Conservation (phyloP, 805 yeast species). For the Candida vartiovaarae region DNA sequence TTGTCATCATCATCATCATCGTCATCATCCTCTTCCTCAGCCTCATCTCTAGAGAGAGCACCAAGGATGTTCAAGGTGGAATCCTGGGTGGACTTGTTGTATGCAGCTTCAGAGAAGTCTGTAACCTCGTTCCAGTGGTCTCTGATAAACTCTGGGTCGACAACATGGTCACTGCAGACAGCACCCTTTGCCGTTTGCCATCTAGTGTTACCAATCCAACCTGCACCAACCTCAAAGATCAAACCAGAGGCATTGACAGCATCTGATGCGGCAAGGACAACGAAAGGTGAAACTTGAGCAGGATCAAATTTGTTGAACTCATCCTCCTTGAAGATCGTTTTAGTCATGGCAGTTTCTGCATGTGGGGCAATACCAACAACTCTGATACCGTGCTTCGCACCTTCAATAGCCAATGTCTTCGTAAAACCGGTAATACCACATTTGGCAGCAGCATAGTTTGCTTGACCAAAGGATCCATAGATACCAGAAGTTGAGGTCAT, state of each 20-base stretch:
- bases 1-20: conserved; percentile 38
- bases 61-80: conserved; percentile 73
- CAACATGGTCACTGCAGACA: conserved; percentile 38
- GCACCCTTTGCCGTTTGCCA: conserved; percentile 92
- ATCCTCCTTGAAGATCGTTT: conserved; percentile 70
- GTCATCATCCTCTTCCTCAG: conserved; percentile 38
- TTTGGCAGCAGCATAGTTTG: conserved; percentile 93
- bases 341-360: conserved; percentile 97
- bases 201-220: conserved; percentile 92
- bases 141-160: conserved; percentile 62
- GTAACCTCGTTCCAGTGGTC: conserved; percentile 60
- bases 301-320: conserved; percentile 84
- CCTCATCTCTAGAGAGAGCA: conserved; percentile 42
- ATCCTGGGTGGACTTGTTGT: conserved; percentile 61
- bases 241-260: conserved; percentile 66
- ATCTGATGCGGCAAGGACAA: conserved; percentile 73
- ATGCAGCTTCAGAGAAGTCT: conserved; percentile 52
- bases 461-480: conserved; percentile 96
- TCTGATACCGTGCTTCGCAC: conserved; percentile 66
- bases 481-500: conserved; percentile 95
- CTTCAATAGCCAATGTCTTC: conserved; percentile 85
- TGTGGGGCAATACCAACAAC: conserved; percentile 92
- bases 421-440: conserved; percentile 82
- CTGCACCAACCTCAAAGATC: conserved; percentile 90
- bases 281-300: conserved; percentile 83